These are phyloP conservation scores for Camelina hispida DNA, from an alignment of 345 rosid species.

Conservation along the genomic window DNA sequence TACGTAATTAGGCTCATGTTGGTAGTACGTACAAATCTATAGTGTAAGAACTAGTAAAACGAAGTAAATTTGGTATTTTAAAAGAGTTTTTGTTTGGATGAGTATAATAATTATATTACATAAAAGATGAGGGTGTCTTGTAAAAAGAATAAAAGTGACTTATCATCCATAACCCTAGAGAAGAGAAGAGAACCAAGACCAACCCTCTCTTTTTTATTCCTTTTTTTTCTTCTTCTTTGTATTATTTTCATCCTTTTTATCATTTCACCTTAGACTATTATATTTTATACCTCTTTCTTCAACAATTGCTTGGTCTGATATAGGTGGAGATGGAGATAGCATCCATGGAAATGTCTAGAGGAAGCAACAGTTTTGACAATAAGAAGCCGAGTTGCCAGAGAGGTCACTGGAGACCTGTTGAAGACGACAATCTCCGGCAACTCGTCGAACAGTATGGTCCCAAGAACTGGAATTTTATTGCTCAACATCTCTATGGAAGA, in stretches of 20 bases:
- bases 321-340: slow-evolving; percentile 40
- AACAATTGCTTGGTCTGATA: slow-evolving; percentile 24
- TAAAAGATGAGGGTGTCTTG: slow-evolving; percentile 38
- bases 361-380: slow-evolving; percentile 43
- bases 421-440: slow-evolving; percentile 60
- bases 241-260: slow-evolving; percentile 37
- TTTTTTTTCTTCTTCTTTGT: slow-evolving; percentile 15
- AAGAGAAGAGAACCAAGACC: slow-evolving; percentile 40
- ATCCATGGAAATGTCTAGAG: slow-evolving; percentile 47
- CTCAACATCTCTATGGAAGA: slow-evolving; percentile 63
- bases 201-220: slow-evolving; percentile 44
- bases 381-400: slow-evolving; percentile 52
- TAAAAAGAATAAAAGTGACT: slow-evolving; percentile 51
- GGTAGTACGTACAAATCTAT: not conserved
- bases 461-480: slow-evolving; percentile 68
- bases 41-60: not conserved
- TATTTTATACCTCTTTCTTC: slow-evolving; percentile 40
- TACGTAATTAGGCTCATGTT: not conserved
- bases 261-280: slow-evolving; percentile 43
- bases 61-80: not conserved
- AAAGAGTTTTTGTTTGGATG: not conserved
- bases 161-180: slow-evolving; percentile 51
- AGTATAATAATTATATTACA: slow-evolving; percentile 21
- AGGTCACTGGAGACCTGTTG: slow-evolving; percentile 77
- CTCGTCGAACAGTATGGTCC: slow-evolving; percentile 64